Evolutionary conservation across 179 eudicot species (phyloP).

Genomic region (Amaranthus tricolor): DNA sequence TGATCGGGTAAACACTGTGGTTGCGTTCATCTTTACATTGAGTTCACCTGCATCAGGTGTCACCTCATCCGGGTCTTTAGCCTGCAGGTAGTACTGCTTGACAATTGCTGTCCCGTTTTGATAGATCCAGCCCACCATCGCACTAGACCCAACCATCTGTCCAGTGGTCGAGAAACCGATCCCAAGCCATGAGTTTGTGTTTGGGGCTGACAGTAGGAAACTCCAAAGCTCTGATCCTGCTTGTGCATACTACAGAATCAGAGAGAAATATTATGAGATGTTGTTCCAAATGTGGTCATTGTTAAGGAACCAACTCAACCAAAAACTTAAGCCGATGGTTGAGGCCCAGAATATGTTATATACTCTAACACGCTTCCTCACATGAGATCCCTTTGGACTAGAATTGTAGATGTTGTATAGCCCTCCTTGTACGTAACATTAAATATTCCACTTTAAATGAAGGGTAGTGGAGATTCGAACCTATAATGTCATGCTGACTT

Average conservation of each 20-base stretch:
- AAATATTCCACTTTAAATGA: too few species aligned
- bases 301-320: neutral
- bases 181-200: conserved; percentile 44
- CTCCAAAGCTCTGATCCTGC: conserved; percentile 54
- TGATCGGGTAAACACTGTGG: conserved; percentile 16
- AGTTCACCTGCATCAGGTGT: conserved; percentile 46
- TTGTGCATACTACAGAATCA: conserved; percentile 48
- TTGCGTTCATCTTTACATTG: conserved; percentile 30
- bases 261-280: conserved; percentile 11
- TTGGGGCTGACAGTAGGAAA: conserved; percentile 67
- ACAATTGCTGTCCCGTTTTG: conserved; percentile 32
- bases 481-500: too few species aligned
- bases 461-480: too few species aligned
- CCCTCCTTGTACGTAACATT: too few species aligned
- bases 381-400: too few species aligned
- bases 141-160: conserved; percentile 67
- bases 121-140: conserved; percentile 73
- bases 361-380: neutral
- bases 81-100: conserved; percentile 48
- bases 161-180: conserved; percentile 77
- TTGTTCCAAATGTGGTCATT: neutral
- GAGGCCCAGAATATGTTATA: too few species aligned
- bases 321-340: too few species aligned
- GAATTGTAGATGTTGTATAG: too few species aligned
- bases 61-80: conserved; percentile 32